Evolutionary conservation across 805 yeast species (phyloP).

Genomic region (Metschnikowia continentalis): DNA sequence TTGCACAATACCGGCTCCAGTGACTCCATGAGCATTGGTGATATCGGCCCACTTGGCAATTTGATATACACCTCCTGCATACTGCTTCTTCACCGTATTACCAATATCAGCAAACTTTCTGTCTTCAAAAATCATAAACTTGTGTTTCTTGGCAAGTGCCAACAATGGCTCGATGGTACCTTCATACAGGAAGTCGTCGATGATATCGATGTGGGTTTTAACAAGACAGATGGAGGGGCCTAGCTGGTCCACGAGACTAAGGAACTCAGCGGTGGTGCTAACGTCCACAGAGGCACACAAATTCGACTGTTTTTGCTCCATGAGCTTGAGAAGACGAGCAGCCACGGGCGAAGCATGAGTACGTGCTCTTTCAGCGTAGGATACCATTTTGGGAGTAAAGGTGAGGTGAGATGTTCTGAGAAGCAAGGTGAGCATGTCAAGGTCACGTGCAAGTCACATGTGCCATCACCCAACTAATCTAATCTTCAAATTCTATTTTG

Average conservation of each 20-base stretch:
- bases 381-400: background rate
- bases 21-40: conserved; percentile 96
- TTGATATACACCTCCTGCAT: conserved; percentile 81
- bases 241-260: conserved; percentile 65
- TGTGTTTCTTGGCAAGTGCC: conserved; percentile 70
- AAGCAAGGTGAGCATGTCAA: too few species aligned
- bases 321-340: conserved; percentile 60
- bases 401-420: too few species aligned
- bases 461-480: too few species aligned
- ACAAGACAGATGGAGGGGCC: conserved; percentile 92
- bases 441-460: background rate
- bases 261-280: conserved; percentile 69
- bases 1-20: conserved; percentile 88
- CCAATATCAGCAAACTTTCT: conserved; percentile 98
- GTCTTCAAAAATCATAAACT: conserved; percentile 92
- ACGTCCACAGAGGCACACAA: conserved; percentile 95
- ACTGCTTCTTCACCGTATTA: conserved; percentile 92
- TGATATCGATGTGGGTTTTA: conserved; percentile 91
- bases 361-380: conserved; percentile 68
- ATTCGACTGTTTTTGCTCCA: conserved; percentile 79
- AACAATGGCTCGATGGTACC: conserved; percentile 73
- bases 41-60: conserved; percentile 95
- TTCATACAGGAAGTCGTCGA: conserved; percentile 83
- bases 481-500: too few species aligned
- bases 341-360: conserved; percentile 78